Conservation (phyloP, 2,329 filamentous ascomycete species). For the Exophiala alcalophila region DNA sequence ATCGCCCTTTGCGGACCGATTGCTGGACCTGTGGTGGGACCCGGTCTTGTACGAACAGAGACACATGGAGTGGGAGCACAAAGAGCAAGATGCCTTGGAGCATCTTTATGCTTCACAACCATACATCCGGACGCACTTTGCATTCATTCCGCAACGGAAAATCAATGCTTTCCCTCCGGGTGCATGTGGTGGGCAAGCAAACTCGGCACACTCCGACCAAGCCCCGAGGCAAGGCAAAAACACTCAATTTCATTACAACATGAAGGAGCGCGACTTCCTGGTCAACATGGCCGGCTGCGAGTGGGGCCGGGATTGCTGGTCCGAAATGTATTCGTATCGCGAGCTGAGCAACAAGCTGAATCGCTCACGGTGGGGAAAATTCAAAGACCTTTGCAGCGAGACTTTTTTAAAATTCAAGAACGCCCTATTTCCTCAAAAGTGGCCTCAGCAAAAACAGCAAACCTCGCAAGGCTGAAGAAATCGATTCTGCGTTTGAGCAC, state of each 20-base stretch:
- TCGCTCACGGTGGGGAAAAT: conserved; percentile 72
- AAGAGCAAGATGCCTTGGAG: conserved; percentile 93
- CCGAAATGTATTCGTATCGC: conserved; percentile 93
- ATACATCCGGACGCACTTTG: conserved; percentile 85
- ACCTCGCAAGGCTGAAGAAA: too few species aligned
- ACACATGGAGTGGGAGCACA: conserved; percentile 99
- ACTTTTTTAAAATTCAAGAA: conserved; percentile 11
- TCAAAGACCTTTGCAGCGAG: conserved; percentile 35
- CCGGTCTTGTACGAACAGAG: conserved; percentile 96
- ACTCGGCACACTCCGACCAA: conserved; percentile 6
- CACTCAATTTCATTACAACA: conserved; percentile 76
- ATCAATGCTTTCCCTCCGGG: conserved; percentile 93
- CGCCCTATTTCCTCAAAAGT: too few species aligned
- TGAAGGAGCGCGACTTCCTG: conserved; percentile 82
- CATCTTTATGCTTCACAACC: conserved; percentile 87
- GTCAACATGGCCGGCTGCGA: conserved; percentile 99
- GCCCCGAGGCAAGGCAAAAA: conserved; percentile 43
- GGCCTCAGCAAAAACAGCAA: too few species aligned
- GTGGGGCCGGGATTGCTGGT: conserved; percentile 96
- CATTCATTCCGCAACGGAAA: conserved; percentile 83
- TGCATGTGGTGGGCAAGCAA: conserved; percentile 61
- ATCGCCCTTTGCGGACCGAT: conserved; percentile 81
- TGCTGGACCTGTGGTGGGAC: conserved; percentile 98
- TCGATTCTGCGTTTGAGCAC: too few species aligned
- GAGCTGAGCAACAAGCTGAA: conserved; percentile 89